Conservation (phyloP, 1,284 basidiomycete genomes). For the Ceratobasidium sp. region DNA sequence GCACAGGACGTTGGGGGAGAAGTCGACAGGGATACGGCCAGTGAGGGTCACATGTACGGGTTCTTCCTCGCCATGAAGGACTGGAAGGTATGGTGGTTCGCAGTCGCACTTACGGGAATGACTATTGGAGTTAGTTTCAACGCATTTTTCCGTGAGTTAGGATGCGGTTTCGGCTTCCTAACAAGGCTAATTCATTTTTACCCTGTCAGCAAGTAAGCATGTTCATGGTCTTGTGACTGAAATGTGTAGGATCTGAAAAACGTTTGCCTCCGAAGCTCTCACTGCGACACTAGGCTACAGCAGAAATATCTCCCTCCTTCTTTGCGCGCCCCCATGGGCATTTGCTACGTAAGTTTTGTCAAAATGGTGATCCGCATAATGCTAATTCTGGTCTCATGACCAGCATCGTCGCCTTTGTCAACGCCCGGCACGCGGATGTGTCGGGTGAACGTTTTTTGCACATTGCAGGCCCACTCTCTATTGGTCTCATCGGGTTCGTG, state of each 20-base stretch:
- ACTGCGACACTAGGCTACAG: slow-evolving; percentile 76
- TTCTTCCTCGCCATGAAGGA: slow-evolving; percentile 73
- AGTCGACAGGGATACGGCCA: slow-evolving; percentile 56
- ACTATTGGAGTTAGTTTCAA: slow-evolving; percentile 76
- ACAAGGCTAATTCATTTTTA: not conserved
- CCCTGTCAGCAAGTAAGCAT: slow-evolving; percentile 5
- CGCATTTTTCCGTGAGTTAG: slow-evolving; percentile 73
- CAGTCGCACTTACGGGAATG: slow-evolving; percentile 67
- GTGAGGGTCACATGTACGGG: slow-evolving; percentile 58
- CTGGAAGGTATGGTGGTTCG: slow-evolving; percentile 77
- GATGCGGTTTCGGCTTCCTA: not conserved
- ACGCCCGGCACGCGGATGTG: slow-evolving; percentile 75
- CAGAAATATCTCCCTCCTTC: slow-evolving; percentile 69
- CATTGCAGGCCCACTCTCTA: slow-evolving; percentile 65
- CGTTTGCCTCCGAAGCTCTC: slow-evolving; percentile 44
- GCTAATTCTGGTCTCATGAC: slow-evolving; percentile 61
- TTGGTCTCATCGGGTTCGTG: slow-evolving; percentile 79
- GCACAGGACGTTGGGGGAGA: slow-evolving; percentile 62
- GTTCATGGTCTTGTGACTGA: not conserved
- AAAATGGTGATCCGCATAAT: slow-evolving; percentile 12
- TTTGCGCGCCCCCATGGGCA: slow-evolving; percentile 83
- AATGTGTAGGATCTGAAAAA: too few relatives aligned
- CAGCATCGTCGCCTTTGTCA: slow-evolving; percentile 48
- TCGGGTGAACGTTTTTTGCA: slow-evolving; percentile 75
- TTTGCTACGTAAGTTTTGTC: slow-evolving; percentile 68